phyloP scores from a whole-genome alignment of 1,284 basidiomycete species.

The Trametes polyzona region DNA sequence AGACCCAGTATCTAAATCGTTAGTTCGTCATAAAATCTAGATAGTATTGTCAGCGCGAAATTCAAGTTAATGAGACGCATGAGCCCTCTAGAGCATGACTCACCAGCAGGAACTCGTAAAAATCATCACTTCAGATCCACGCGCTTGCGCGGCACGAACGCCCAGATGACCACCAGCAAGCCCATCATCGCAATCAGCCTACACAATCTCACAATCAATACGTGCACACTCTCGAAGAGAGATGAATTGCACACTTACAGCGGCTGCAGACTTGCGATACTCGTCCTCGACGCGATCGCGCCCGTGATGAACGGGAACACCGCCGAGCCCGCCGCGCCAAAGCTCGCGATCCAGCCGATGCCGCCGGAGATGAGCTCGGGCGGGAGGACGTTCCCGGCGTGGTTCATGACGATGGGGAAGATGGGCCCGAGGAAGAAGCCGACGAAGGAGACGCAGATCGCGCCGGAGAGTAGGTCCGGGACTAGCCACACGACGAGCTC shows the following conservation, averaged over 20 bases:
- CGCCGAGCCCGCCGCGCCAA: constrained; percentile 58
- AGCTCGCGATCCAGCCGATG: constrained; percentile 59
- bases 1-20: neutral
- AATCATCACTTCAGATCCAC: neutral
- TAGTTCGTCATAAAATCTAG: neutral
- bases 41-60: neutral
- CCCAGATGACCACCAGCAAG: constrained; percentile 49
- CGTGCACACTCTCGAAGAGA: too few species aligned
- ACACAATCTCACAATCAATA: neutral
- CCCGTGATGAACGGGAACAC: constrained; percentile 61
- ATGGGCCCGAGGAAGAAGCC: constrained; percentile 57
- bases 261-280: constrained; percentile 58
- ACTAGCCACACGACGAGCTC: constrained; percentile 64
- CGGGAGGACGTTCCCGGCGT: constrained; percentile 51
- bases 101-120: neutral
- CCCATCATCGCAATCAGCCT: constrained; percentile 54
- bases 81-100: neutral
- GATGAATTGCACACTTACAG: constrained; percentile 44
- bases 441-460: constrained; percentile 56
- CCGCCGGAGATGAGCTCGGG: constrained; percentile 54
- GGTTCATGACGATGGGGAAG: constrained; percentile 58
- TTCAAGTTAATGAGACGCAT: neutral
- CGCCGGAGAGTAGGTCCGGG: constrained; percentile 54
- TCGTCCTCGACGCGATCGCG: constrained; percentile 50
- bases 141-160: constrained; percentile 40